Conservation (phyloP, 2,329 filamentous ascomycete genomes). For the Trichoderma koningiopsis region DNA sequence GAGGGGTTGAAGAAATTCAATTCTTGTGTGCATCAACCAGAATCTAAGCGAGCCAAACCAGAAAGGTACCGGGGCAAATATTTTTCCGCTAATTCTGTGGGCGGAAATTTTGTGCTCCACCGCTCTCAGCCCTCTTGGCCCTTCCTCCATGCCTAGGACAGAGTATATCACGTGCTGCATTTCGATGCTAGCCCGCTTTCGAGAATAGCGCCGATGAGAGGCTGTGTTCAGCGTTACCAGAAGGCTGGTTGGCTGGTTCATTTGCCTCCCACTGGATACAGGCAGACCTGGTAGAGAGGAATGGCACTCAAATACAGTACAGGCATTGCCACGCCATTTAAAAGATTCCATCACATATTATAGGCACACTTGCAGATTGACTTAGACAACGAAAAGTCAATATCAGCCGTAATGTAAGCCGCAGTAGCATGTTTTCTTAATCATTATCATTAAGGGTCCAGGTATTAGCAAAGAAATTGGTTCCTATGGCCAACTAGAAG, state of each 20-base stretch:
- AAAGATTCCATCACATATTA: background rate
- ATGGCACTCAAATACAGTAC: background rate
- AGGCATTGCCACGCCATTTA: background rate
- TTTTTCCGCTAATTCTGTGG: constrained; percentile 26
- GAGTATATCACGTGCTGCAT: background rate
- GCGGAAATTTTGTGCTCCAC: constrained; percentile 10
- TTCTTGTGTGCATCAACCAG: constrained; percentile 45
- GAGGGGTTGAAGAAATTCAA: constrained; percentile 47
- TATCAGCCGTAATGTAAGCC: background rate
- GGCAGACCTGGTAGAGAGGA: too few species aligned
- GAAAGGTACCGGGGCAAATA: constrained; percentile 29
- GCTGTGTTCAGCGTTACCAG: background rate
- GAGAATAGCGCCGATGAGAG: background rate
- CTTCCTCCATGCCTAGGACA: background rate
- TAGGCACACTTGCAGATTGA: background rate
- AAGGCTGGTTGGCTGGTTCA: background rate
- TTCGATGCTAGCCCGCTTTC: background rate
- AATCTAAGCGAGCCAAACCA: constrained; percentile 42
- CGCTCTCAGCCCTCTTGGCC: constrained; percentile 3
- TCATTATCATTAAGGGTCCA: background rate
- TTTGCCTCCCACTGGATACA: too few species aligned
- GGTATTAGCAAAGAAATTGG: background rate
- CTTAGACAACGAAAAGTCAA: background rate
- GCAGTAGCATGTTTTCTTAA: background rate
- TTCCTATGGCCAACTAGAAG: background rate